Evolutionary conservation across 208 protist species (phyloP), one percentile per base, ranked within the genome.

Genomic region (Hexamita inflata): DNA sequence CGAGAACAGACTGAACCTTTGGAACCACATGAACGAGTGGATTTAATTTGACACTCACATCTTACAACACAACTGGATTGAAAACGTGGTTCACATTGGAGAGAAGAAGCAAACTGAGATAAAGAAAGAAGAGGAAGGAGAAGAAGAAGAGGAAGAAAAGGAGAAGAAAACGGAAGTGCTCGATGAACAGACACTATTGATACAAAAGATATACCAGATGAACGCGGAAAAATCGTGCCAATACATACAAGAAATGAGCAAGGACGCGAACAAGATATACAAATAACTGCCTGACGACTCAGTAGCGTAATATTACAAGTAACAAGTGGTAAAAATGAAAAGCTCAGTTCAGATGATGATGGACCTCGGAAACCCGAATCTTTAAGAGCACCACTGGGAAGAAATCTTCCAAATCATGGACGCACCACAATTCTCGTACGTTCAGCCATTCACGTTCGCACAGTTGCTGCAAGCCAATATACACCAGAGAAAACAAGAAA

Each of bases 401-500:
- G 58, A 76, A 28, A n/a, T 82, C 40, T 74, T 76, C 41, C 57
- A 83, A 0, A 67, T 73, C 15, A 64, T 83, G 1, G 59, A 80
- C 1, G 35, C 82, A n/a, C 75, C 73, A 26, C 11, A 26, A 30
- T 84, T 85, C 79, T 29, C 74, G 1, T 77, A 75, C 39, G 75
- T 77, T 68, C 62, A 78, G 32, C 58, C 38, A 40, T 76, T 82
- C 79, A 93, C 88, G 30, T 79, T 96, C 30, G 83, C 82, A 24
- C 11, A n/a, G 4, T 34, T 70, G 28, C 35, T 70, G 26, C 4
- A 70, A 42, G 9, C 64, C 4, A 34, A 34, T 40, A n/a, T 70
- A 28, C 15, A 45, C 11, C 9, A 35, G 83, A 95, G 41, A 89
- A 90, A 65, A 89, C 84, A 58, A n/a, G 86, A 89, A 30, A 89